phyloP scores from a whole-genome alignment of 108 stramenopile genomes.

The Nannochloropsis oceanica region DNA sequence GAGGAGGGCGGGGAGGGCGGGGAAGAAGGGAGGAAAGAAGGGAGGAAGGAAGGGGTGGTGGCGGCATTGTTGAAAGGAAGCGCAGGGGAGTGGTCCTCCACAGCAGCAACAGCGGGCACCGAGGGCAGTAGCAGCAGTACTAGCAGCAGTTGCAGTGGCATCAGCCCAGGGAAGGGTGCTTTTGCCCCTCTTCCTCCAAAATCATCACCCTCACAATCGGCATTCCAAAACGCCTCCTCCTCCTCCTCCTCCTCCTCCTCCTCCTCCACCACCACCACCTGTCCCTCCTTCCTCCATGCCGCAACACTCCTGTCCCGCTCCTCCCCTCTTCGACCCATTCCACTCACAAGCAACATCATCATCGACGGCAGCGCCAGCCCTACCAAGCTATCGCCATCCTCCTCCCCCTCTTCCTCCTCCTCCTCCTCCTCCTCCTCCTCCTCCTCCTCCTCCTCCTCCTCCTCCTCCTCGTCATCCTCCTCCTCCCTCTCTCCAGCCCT shows the following conservation, averaged over 20 bases:
- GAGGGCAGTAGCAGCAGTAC: not conserved
- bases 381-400: no score
- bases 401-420: no score
- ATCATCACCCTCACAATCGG: no score
- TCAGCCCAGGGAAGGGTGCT: not conserved
- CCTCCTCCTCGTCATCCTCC: not conserved
- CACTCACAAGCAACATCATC: no score
- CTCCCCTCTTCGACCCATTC: not conserved
- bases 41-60: not conserved
- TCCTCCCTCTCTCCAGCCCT: not conserved
- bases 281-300: no score
- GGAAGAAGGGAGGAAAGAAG: no score
- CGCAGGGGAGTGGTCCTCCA: not conserved
- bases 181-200: not conserved
- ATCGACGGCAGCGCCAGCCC: no score
- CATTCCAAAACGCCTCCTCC: no score
- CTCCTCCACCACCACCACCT: no score
- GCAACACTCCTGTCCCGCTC: no score
- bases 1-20: no score
- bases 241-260: not conserved
- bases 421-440: not conserved
- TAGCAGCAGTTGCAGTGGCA: slow-evolving; percentile 1
- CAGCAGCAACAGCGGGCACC: not conserved
- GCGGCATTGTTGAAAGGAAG: not conserved
- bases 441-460: not conserved